Base-by-base conservation (phyloP, 2,329 filamentous ascomycete species). In the Colletotrichum costaricense region DNA sequence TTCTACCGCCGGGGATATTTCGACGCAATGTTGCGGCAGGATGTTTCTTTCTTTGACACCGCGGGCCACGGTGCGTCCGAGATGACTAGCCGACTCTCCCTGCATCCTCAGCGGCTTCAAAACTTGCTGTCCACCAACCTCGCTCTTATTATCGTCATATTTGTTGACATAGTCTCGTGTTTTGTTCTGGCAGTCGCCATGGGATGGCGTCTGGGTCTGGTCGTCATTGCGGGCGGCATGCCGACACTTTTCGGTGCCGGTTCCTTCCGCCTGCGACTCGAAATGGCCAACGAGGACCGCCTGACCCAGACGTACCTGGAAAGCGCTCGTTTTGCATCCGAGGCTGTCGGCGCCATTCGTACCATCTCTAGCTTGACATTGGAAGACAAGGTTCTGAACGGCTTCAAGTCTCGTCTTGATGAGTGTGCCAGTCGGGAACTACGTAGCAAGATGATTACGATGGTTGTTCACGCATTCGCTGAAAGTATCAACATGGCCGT, bases 11-110 rank as follows among this genome's bases (percentile, higher is more conserved):
- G 28, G 28, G 19, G 28, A 9, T 58, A 58, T 8, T 58, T 58
- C 5, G 56, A 58, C 28, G 19, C 92, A 22, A 95, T 98, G 85
- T 90, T 98, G 63, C 93, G 95, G 75, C 96, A 98, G 82, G 96
- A 98, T 75, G 95, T 98, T 72, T 86, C 91, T 28, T 98, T 95
- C 82, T 98, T 98, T 78, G 96, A 98, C 81, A 88, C 4, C 56
- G 22, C 8, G 56, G 56, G 56, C 56, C 56, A 58, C 28, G 56
- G 56, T 12, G 56, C 56, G 28, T 35, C 56, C 14, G 56, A 58
- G 56, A 58, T 58, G 56, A 33, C 56, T 9, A 35, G 56, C 28
- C 28, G 56, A 26, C 56, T 58, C 19, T 35, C 56, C 3, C 8
- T 58, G 28, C 56, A 58, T 58, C 56, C 56, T 8, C 56, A 58